These are phyloP conservation scores for Candida glucosophila DNA, from an alignment of 1,139 yeast species.

Conservation along the genomic window DNA sequence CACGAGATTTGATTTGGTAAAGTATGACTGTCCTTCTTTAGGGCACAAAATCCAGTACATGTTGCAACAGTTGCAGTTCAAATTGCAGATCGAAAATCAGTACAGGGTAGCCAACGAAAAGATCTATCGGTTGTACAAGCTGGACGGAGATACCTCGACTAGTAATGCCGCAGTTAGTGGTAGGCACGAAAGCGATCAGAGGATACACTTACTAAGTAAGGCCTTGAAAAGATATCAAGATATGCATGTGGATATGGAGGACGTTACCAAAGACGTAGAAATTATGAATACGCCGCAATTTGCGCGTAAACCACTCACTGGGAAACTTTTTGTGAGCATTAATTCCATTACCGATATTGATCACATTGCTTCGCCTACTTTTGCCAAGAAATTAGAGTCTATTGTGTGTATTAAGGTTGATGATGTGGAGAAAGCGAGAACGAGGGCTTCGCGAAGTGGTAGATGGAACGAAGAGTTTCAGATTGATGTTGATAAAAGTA, in stretches of 20 bases:
- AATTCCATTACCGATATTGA: conserved; percentile 83
- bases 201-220: conserved; percentile 75
- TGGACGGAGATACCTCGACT: conserved; percentile 84
- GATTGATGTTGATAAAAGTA: conserved; percentile 79
- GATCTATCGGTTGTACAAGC: conserved; percentile 71
- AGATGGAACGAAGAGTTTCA: conserved; percentile 80
- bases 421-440: conserved; percentile 71
- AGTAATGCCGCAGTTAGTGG: conserved; percentile 89
- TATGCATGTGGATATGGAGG: conserved; percentile 68
- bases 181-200: conserved; percentile 71
- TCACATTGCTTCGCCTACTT: conserved; percentile 77
- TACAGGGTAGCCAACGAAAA: conserved; percentile 90
- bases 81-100: conserved; percentile 87
- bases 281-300: conserved; percentile 58
- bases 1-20: conserved; percentile 72
- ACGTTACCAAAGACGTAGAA: conserved; percentile 56
- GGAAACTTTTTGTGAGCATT: conserved; percentile 62
- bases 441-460: conserved; percentile 69
- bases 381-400: conserved; percentile 75
- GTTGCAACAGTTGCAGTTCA: conserved; percentile 90
- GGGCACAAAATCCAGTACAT: conserved; percentile 94
- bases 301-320: conserved; percentile 77
- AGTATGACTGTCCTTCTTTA: conserved; percentile 87
- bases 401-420: conserved; percentile 74
- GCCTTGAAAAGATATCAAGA: conserved; percentile 83